A percentile compares a stretch with the other conserved stretches of the same genome.
Evolutionary conservation across 495 filamentous ascomycete species (phyloP).

Genomic region (Parachaetomium inaequale): DNA sequence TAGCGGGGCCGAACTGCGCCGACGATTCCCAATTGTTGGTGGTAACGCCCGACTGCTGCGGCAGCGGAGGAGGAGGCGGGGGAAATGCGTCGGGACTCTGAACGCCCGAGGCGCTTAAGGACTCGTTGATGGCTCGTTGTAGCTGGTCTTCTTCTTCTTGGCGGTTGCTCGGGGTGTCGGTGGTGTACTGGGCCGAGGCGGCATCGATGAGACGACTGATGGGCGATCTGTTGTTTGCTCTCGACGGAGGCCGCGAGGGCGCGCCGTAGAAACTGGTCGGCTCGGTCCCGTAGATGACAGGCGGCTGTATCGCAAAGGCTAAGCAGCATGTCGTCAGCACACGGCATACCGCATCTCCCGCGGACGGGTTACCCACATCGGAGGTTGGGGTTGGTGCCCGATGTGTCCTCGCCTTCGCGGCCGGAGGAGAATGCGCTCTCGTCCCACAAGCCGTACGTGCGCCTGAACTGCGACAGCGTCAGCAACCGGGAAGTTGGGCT

Average conservation of each 20-base stretch:
- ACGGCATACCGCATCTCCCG: background rate
- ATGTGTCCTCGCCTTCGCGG: constrained; percentile 41
- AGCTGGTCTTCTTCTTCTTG: constrained; percentile 39
- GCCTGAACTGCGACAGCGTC: constrained; percentile 29
- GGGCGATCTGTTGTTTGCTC: constrained; percentile 52
- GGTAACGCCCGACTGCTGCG: constrained; percentile 46
- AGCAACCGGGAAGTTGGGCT: constrained; percentile 11
- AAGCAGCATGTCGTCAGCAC: constrained; percentile 18
- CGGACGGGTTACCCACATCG: constrained; percentile 6
- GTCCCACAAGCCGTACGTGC: constrained; percentile 45
- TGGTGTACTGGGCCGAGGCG: constrained; percentile 28
- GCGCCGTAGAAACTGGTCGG: constrained; percentile 35
- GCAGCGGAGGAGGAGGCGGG: constrained; percentile 34
- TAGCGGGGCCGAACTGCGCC: constrained; percentile 66
- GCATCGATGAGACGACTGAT: constrained; percentile 42
- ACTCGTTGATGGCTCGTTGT: constrained; percentile 36
- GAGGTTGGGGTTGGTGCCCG: background rate
- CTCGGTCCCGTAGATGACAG: constrained; percentile 1
- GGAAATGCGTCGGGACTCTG: constrained; percentile 33
- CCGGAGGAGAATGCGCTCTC: constrained; percentile 44
- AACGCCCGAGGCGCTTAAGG: constrained; percentile 18
- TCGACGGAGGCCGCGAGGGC: constrained; percentile 67
- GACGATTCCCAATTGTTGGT: constrained; percentile 29
- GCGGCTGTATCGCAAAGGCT: constrained; percentile 47
- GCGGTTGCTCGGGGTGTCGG: constrained; percentile 15